These are phyloP conservation scores for Nigrospora oryzae DNA, from an alignment of 2,329 filamentous ascomycete species.

Conservation along the genomic window DNA sequence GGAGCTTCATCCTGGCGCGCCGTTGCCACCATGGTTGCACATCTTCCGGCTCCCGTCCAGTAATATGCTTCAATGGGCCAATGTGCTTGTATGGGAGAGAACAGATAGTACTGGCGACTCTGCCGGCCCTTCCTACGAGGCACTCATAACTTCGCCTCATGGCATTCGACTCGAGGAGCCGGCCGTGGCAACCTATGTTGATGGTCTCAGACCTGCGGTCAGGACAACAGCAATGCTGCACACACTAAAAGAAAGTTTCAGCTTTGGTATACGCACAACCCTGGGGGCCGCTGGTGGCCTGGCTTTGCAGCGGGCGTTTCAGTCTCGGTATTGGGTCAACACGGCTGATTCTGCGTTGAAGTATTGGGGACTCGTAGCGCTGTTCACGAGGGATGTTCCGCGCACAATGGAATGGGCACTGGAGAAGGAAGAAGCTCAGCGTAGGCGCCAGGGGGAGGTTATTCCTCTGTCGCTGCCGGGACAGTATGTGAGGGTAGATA, in stretches of 20 bases:
- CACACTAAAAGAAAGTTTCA: slow-evolving; percentile 6
- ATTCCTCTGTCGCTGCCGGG: too few species aligned
- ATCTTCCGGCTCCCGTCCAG: slow-evolving; percentile 3
- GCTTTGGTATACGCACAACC: neutral
- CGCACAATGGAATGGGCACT: neutral
- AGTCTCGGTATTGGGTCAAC: slow-evolving; percentile 6
- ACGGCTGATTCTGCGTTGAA: neutral
- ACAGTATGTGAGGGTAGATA: too few species aligned
- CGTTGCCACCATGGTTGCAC: slow-evolving; percentile 7
- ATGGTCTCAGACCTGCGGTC: neutral
- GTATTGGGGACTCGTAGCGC: slow-evolving; percentile 1
- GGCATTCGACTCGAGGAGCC: slow-evolving; percentile 1
- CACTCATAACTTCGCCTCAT: slow-evolving; percentile 7
- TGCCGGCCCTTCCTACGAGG: neutral
- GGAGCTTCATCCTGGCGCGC: slow-evolving; percentile 3
- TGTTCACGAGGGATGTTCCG: neutral
- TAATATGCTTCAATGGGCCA: neutral
- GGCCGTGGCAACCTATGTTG: slow-evolving; percentile 2
- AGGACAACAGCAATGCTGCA: slow-evolving; percentile 6
- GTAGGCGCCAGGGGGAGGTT: too few species aligned
- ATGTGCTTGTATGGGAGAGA: slow-evolving; percentile 1
- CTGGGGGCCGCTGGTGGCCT: slow-evolving; percentile 3
- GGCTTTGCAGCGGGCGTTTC: slow-evolving; percentile 2
- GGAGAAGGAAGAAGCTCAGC: neutral
- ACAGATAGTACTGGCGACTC: neutral